Percentiles rank a stretch among this genome's conserved stretches.
Conservation (phyloP, 106 monocot species). For the Cymbidium sinense region DNA sequence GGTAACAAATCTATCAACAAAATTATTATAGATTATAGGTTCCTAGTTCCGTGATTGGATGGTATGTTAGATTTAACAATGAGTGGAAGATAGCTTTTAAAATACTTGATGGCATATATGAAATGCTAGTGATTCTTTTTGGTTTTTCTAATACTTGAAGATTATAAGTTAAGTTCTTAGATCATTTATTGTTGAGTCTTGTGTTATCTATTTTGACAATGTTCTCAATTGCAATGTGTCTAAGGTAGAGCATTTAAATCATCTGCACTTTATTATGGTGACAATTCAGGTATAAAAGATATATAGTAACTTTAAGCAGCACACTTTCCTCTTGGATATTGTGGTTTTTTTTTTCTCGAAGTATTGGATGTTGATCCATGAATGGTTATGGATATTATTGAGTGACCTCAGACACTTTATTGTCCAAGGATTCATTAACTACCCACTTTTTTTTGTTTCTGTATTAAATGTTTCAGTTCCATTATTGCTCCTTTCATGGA, state of each 20-base stretch:
- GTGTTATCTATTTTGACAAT: no score
- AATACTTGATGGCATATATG: background rate
- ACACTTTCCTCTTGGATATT: background rate
- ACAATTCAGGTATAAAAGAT: background rate
- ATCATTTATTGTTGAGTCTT: background rate
- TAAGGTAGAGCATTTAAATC: background rate
- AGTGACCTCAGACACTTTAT: background rate
- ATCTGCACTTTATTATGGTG: background rate
- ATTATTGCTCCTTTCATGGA: background rate
- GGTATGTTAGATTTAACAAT: no score
- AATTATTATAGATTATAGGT: no score
- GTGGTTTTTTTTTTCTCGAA: background rate
- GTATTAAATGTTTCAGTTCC: background rate
- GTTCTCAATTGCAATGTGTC: no score
- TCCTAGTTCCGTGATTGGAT: no score
- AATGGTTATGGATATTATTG: background rate
- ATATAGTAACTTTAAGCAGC: background rate
- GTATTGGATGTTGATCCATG: background rate
- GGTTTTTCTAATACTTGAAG: background rate
- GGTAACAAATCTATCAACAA: no score
- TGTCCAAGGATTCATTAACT: background rate
- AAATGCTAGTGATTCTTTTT: background rate
- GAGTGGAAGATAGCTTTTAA: no score
- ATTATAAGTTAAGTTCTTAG: background rate
- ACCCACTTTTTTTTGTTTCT: background rate